These are phyloP conservation scores for Spergularia marina DNA, from an alignment of 148 eudicot genomes.

Conservation along the genomic window DNA sequence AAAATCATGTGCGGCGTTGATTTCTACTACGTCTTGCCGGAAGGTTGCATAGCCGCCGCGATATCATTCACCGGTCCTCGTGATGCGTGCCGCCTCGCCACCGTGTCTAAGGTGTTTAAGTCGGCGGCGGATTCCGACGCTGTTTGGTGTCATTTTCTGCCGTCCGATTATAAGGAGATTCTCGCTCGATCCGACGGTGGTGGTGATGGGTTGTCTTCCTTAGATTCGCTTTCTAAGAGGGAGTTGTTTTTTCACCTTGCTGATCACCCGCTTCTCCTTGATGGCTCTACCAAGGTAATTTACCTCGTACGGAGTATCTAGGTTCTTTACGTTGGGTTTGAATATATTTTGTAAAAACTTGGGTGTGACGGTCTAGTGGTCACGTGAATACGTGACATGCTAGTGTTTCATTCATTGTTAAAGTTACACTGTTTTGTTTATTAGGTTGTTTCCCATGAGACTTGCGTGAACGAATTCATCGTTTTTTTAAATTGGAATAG, in stretches of 20 bases:
- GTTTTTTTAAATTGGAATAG: too few relatives aligned
- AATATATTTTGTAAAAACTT: too few relatives aligned
- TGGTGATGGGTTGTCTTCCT: neutral
- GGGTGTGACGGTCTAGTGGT: too few relatives aligned
- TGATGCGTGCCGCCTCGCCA: slow-evolving; percentile 39
- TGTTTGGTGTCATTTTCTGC: slow-evolving; percentile 51
- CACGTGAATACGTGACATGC: too few relatives aligned
- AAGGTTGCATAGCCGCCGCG: slow-evolving; percentile 40
- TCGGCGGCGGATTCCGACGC: slow-evolving; percentile 50
- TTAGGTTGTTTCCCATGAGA: too few relatives aligned
- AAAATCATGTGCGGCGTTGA: neutral
- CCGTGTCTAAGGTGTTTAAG: slow-evolving; percentile 36
- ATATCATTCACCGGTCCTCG: slow-evolving; percentile 37
- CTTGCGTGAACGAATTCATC: too few relatives aligned
- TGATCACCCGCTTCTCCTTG: slow-evolving; percentile 44
- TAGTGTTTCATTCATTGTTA: too few relatives aligned
- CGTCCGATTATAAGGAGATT: slow-evolving; percentile 43
- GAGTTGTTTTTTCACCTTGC: slow-evolving; percentile 45
- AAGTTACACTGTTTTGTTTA: too few relatives aligned
- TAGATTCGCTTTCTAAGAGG: slow-evolving; percentile 35
- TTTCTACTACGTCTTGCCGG: slow-evolving; percentile 33
- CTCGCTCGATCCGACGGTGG: slow-evolving; percentile 31
- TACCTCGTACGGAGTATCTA: neutral
- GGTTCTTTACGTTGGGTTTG: neutral
- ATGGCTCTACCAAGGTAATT: slow-evolving; percentile 52